These are phyloP conservation scores for Dioscorea zingiberensis DNA, from an alignment of 106 monocot genomes.

Conservation along the genomic window DNA sequence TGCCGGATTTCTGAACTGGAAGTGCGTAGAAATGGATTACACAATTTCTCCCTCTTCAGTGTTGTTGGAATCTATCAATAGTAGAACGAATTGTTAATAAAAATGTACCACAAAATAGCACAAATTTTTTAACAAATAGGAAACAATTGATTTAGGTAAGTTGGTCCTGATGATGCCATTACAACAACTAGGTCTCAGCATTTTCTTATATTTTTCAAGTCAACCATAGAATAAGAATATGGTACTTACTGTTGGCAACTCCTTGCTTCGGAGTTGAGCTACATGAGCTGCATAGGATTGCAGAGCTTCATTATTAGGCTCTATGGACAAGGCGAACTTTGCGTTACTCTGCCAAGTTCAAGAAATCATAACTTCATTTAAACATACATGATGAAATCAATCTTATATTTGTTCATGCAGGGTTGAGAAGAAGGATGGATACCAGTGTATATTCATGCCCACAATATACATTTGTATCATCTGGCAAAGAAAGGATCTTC, in stretches of 20 bases:
- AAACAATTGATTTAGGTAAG: background rate
- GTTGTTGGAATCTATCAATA: constrained; percentile 78
- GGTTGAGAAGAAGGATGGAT: background rate
- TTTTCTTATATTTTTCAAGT: background rate
- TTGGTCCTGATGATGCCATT: background rate
- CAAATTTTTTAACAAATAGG: background rate
- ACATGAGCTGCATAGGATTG: constrained; percentile 66
- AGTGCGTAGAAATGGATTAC: constrained; percentile 87
- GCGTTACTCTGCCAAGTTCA: constrained; percentile 68
- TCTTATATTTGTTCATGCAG: background rate
- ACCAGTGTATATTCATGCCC: constrained; percentile 96
- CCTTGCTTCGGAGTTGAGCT: constrained; percentile 58
- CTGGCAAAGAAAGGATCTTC: constrained; percentile 70
- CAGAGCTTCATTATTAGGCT: constrained; percentile 65
- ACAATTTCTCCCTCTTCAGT: constrained; percentile 64
- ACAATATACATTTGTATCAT: constrained; percentile 79
- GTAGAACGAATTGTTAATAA: background rate
- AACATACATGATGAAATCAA: no score
- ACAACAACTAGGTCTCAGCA: background rate
- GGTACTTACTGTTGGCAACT: constrained; percentile 64
- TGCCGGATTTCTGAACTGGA: constrained; percentile 63
- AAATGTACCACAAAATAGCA: background rate
- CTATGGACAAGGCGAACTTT: constrained; percentile 87
- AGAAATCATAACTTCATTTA: background rate
- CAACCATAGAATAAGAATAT: background rate